These are phyloP conservation scores for Fusarium clavum DNA, from an alignment of 2,329 filamentous ascomycete genomes.

Conservation along the genomic window DNA sequence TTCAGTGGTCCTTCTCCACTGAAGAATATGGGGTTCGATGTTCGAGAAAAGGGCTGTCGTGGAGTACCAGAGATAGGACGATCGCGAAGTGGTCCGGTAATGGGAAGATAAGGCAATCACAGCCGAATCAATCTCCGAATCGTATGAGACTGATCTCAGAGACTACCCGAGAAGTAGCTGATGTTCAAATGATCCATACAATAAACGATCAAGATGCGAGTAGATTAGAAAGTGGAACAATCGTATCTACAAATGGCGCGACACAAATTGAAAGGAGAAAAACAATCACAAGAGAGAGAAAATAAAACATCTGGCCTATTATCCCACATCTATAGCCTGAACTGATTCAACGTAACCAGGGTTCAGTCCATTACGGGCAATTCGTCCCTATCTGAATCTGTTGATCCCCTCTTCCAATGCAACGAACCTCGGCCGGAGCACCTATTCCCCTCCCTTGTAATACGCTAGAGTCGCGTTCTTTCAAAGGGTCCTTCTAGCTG, in stretches of 20 bases:
- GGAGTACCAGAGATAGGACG: background rate
- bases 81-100: background rate
- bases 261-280: background rate
- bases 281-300: background rate
- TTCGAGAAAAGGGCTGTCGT: background rate
- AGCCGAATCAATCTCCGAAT: background rate
- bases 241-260: background rate
- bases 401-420: conserved; percentile 21
- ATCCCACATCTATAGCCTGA: conserved; percentile 11
- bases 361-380: background rate
- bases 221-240: background rate
- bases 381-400: conserved; percentile 7
- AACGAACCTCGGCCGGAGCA: conserved; percentile 27
- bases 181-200: background rate
- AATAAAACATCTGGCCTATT: background rate
- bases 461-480: conserved; percentile 5
- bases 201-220: background rate
- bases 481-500: conserved; percentile 13
- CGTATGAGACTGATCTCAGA: too few relatives aligned
- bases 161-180: background rate
- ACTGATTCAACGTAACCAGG: conserved; percentile 10
- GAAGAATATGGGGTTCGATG: background rate
- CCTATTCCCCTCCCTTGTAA: conserved; percentile 10
- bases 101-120: background rate
- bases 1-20: conserved; percentile 18